These are phyloP conservation scores for Epichloe coenophiala DNA, from an alignment of 2,329 filamentous ascomycete species.

Conservation along the genomic window DNA sequence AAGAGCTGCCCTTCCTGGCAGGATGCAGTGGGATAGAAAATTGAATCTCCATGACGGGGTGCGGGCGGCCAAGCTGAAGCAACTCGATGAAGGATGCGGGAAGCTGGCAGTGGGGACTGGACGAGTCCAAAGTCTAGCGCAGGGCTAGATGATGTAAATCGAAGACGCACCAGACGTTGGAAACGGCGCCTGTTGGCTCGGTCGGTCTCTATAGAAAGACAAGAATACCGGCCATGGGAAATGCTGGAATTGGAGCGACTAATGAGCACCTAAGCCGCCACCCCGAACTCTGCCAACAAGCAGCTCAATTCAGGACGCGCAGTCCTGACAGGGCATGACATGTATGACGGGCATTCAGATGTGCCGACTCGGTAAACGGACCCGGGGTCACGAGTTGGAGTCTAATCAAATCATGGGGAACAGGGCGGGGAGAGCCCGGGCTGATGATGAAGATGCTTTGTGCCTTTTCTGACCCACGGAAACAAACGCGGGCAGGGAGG, in stretches of 20 bases:
- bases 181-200: not conserved
- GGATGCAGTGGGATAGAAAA: slow-evolving; percentile 20
- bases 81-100: not conserved
- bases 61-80: not conserved
- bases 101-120: too few species aligned
- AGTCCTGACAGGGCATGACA: not conserved
- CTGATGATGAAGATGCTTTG: too few species aligned
- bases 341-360: not conserved
- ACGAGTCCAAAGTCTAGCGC: too few species aligned
- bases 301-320: not conserved
- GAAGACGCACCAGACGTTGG: not conserved
- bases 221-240: not conserved
- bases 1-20: slow-evolving; percentile 8
- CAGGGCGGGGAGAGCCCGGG: not conserved
- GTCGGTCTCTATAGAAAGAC: too few species aligned
- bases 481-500: too few species aligned
- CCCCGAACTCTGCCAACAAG: not conserved
- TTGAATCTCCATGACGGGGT: slow-evolving; percentile 23
- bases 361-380: not conserved
- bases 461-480: too few species aligned
- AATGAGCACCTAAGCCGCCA: not conserved
- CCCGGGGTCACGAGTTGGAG: not conserved
- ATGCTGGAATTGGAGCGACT: not conserved
- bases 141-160: not conserved
- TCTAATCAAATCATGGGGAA: not conserved